Conservation (phyloP, 2,329 filamentous ascomycete species). For the Juglanconis oblonga region DNA sequence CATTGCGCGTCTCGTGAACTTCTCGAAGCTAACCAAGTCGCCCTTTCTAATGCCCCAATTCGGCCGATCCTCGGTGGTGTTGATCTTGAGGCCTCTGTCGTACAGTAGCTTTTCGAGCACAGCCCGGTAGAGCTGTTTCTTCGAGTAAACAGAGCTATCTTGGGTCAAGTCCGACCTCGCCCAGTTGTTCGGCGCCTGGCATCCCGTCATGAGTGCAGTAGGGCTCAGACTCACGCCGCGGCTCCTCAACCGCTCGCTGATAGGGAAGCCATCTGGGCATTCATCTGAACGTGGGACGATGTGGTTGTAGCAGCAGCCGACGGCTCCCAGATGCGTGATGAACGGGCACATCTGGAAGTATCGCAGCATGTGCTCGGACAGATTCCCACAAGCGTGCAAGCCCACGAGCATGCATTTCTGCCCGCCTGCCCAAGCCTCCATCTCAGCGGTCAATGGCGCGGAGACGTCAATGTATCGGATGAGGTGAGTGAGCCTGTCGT, state of each 20-base stretch:
- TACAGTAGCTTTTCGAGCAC: conserved; percentile 13
- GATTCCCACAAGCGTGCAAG: conserved; percentile 30
- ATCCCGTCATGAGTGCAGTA: conserved; percentile 32
- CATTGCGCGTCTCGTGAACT: conserved; percentile 27
- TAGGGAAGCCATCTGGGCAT: conserved; percentile 34
- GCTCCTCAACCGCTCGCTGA: conserved; percentile 32
- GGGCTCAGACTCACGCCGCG: conserved; percentile 25
- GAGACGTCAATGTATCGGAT: conserved; percentile 29
- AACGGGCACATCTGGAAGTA: conserved; percentile 25
- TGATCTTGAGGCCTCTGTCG: conserved; percentile 23
- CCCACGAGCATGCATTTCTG: conserved; percentile 31
- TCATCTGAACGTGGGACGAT: conserved; percentile 30
- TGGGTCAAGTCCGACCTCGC: conserved; percentile 19
- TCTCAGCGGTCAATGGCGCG: conserved; percentile 19
- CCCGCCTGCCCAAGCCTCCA: conserved; percentile 26
- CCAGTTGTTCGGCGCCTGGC: conserved; percentile 34
- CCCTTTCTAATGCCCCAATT: conserved; percentile 31
- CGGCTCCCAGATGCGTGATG: conserved; percentile 24
- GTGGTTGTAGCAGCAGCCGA: conserved; percentile 34
- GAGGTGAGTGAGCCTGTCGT: conserved; percentile 22
- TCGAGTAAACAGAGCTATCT: conserved; percentile 18
- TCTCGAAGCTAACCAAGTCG: conserved; percentile 24
- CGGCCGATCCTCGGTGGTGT: conserved; percentile 15
- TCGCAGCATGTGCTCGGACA: conserved; percentile 32
- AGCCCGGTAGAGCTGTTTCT: conserved; percentile 13